Base-by-base conservation (phyloP, 2,329 filamentous ascomycete species). In the Ascochyta clinopodiicola region DNA sequence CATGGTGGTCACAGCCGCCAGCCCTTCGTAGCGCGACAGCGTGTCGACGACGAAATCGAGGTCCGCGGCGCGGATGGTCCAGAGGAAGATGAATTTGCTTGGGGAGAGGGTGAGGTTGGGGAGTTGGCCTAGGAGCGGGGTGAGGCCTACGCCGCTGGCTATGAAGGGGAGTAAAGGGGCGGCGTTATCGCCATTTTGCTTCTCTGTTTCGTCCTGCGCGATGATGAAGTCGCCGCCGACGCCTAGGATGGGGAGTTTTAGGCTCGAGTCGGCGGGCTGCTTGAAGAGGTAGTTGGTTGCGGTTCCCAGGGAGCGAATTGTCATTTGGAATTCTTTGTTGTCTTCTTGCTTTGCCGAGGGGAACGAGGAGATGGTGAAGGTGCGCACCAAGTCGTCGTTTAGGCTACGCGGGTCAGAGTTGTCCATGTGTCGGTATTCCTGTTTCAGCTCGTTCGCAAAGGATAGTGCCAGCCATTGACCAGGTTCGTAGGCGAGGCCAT, bases 301-400 rank as follows among this genome's bases (percentile, higher is more conserved):
- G 0, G 83, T 80, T 0, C 92, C 91, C 39, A 91, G 84, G 48
- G 81, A 85, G 15, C 90, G 78, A 1, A 87, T 84, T 4, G 90
- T 94, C 59, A 96, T 88, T 63, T 93, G 87, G 51, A 95, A 82
- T 64, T 87, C 81, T 32, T 2, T 71, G 69, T 2, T 61, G 34
- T 1, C 12, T 35, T 1, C 5, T 6, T 6, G 4, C 17, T 2
- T 19, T 7, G 15, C 29, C 24, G 1, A 35, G 2, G 87, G 84
- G 1, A 78, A 74, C 2, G 83, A 90, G 1, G 88, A 90, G 0
- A 96, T 82, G 2, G 92, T 96, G 68, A 96, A 96, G 0, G 91
- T 96, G 25, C 92, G 81, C 4, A 95, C 80, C 59, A 86, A 93
- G 70, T 96, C 91, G 69, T 96, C 92, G 65, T 96, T 96, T 15